Base-by-base conservation (phyloP, 164 flowering plant species). In the Vitis rupestris region DNA sequence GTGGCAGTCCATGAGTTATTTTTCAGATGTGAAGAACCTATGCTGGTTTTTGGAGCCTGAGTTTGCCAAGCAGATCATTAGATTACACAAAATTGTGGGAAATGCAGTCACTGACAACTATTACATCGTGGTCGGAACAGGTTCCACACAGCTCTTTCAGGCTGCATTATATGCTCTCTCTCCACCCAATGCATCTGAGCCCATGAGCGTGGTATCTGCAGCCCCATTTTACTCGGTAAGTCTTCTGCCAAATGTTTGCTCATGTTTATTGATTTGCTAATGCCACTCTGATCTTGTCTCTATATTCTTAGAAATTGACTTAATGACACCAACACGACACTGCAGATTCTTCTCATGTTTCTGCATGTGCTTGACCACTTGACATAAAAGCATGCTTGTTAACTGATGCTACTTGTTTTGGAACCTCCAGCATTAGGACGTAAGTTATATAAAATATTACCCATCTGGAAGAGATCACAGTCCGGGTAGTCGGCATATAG, bases 21-120 rank as follows among this genome's bases (percentile, higher is more conserved):
- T 93, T 68, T 87, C 96, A 0, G 92, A 93, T 68, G 47, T 64
- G 11, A 59, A 53, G 4, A 88, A 79, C 74, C 54, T 88, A 2
- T 96, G 98, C 81, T 93, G 98, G 99, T 96, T 92, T 65, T 62
- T 93, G 59, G 98, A 89, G 84, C 90, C 94, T 0, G 88, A 83
- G 57, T 80, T 96, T 37, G 93, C 83, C 8, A 72, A 79, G 8
- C 81, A 84, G 67, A 64, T 92, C 11, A 70, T 53, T 10, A 73
- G 90, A 52, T 51, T 92, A 30, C 99, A 96, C 73, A 66, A 65
- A 1, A 55, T 84, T 50, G 99, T 96, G 0, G 96, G 97, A 0
- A 96, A 96, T 68, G 98, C 99, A 0, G 74, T 82, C 17, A 84
- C 95, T 0, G 83, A 85, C 3, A 89, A 71, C 56, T 85, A 81